phyloP scores from a whole-genome alignment of 2,329 filamentous ascomycete genomes.

The Colletotrichum tropicale region DNA sequence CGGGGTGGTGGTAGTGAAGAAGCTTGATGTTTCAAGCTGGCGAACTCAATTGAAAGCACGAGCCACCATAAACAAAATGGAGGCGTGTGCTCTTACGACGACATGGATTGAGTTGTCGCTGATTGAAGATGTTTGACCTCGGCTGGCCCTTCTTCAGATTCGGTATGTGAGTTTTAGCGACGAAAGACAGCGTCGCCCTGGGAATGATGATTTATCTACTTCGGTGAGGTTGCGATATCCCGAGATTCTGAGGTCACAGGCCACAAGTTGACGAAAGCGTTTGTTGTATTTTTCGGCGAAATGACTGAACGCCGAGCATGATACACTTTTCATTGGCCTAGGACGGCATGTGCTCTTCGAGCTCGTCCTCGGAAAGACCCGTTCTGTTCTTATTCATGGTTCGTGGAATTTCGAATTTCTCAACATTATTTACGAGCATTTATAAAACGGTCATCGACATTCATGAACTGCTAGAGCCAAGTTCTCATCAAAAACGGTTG shows the following conservation, averaged over 20 bases:
- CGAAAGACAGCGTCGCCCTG: background rate
- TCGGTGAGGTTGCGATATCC: background rate
- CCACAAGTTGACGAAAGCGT: background rate
- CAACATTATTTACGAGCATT: background rate
- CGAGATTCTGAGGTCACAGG: background rate
- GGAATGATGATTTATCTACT: background rate
- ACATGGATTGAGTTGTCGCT: background rate
- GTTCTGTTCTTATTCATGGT: slow-evolving; percentile 36
- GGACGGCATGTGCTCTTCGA: background rate
- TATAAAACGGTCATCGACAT: slow-evolving; percentile 23
- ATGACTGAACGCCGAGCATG: background rate
- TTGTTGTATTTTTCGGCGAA: background rate
- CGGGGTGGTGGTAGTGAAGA: background rate
- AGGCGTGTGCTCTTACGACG: background rate
- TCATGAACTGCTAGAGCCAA: accelerated
- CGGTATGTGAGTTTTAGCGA: accelerated
- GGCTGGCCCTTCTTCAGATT: background rate
- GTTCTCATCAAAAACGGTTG: background rate
- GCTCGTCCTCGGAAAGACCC: slow-evolving; percentile 12
- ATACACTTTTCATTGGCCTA: background rate
- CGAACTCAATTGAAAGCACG: background rate
- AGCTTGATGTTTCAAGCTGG: background rate
- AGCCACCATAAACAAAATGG: background rate
- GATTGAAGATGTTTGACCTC: background rate
- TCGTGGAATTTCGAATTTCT: slow-evolving; percentile 23